Conservation (phyloP, 2,329 filamentous ascomycete genomes). For the Paecilomyces sp. region DNA sequence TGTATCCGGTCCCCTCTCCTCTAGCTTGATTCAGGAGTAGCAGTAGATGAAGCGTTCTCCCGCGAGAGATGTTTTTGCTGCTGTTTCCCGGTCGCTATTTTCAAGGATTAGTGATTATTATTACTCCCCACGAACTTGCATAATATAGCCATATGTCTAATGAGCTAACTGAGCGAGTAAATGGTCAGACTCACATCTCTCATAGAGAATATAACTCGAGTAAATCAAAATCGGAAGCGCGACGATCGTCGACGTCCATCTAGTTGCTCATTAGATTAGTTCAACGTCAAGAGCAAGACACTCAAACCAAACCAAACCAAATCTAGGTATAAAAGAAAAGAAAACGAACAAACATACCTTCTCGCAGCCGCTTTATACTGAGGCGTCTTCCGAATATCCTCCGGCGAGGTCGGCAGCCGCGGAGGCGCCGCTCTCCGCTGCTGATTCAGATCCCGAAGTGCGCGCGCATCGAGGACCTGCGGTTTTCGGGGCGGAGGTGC, state of each 20-base stretch:
- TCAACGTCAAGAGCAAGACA: background rate
- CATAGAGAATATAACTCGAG: slow-evolving; percentile 18
- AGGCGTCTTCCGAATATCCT: slow-evolving; percentile 33
- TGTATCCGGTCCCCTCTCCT: too few relatives aligned
- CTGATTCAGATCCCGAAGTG: background rate
- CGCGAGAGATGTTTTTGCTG: too few relatives aligned
- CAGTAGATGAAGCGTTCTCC: too few relatives aligned
- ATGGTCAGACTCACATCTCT: slow-evolving; percentile 12
- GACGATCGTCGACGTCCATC: slow-evolving; percentile 20
- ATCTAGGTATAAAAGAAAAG: background rate
- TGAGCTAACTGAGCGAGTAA: background rate
- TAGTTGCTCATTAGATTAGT: slow-evolving; percentile 1
- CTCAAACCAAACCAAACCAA: background rate
- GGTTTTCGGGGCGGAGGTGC: background rate
- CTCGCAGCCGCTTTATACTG: slow-evolving; percentile 33
- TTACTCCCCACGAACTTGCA: too few relatives aligned
- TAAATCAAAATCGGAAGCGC: slow-evolving; percentile 18
- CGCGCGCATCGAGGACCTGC: background rate
- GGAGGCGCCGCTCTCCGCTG: background rate
- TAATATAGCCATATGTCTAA: too few relatives aligned
- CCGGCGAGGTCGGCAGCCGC: slow-evolving; percentile 7
- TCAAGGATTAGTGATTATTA: too few relatives aligned
- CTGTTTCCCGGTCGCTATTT: too few relatives aligned
- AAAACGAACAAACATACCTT: slow-evolving; percentile 9
- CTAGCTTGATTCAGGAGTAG: too few relatives aligned